These are phyloP conservation scores for Botryotinia globosa DNA, from an alignment of 2,329 filamentous ascomycete genomes.

Conservation along the genomic window DNA sequence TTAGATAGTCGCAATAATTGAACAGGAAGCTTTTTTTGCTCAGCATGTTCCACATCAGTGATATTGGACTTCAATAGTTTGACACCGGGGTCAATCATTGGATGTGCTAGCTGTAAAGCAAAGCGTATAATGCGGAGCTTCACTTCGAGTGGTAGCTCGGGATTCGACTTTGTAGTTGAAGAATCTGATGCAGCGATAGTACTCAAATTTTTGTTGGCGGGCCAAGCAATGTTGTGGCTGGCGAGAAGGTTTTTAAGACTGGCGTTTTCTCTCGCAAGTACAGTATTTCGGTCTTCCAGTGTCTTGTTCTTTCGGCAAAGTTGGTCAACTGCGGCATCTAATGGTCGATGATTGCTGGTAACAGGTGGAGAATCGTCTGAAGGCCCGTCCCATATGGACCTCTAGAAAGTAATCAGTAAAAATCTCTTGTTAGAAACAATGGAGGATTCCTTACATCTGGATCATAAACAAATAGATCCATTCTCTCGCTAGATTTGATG, in stretches of 20 bases:
- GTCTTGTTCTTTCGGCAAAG: not conserved
- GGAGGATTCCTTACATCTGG: not conserved
- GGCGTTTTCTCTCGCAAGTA: not conserved
- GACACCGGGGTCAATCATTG: not conserved
- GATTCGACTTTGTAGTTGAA: not conserved
- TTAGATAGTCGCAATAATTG: conserved; percentile 7
- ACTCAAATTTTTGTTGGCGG: not conserved
- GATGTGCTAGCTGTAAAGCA: not conserved
- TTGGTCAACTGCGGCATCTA: not conserved
- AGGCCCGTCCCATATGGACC: not conserved
- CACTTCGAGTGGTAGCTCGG: not conserved
- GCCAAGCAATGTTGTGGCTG: not conserved
- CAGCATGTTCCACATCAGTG: conserved; percentile 1
- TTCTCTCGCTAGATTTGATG: not conserved
- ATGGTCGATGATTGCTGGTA: not conserved
- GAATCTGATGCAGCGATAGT: too few species aligned
- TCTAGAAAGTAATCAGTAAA: not conserved
- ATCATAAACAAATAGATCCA: not conserved
- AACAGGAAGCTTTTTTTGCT: not conserved
- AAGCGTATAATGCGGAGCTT: not conserved
- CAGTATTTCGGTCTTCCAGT: not conserved
- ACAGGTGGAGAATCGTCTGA: not conserved
- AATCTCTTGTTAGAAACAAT: not conserved
- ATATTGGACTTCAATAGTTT: not conserved
- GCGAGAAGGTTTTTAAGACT: not conserved